A percentile compares a stretch with the other conserved stretches of the same genome.
Conservation (phyloP, 2,329 filamentous ascomycete species). For the Pestalotiopsis sp. region DNA sequence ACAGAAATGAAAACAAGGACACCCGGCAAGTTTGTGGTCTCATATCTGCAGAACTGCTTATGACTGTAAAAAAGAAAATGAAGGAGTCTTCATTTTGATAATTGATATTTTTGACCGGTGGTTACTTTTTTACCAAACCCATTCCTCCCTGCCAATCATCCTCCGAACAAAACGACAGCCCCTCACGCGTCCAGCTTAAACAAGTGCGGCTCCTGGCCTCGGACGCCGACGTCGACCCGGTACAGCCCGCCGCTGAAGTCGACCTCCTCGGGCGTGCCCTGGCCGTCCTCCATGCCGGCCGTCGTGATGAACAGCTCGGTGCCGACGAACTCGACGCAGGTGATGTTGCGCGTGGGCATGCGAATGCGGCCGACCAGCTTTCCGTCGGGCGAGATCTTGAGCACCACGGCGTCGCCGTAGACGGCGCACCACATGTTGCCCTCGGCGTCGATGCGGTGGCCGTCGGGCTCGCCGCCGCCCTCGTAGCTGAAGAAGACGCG, state of each 20-base stretch:
- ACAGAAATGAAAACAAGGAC: neutral
- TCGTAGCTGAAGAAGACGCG: conserved; percentile 74
- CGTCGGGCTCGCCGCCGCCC: conserved; percentile 73
- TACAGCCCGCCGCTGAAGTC: conserved; percentile 73
- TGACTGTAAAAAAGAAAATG: neutral
- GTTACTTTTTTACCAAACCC: neutral
- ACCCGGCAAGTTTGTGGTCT: neutral
- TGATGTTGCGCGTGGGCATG: conserved; percentile 78
- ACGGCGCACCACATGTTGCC: conserved; percentile 89
- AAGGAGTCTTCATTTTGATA: neutral
- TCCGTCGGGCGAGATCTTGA: conserved; percentile 73
- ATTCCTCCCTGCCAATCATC: neutral
- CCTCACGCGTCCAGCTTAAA: conserved; percentile 53
- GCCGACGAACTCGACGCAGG: conserved; percentile 80
- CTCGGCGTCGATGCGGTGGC: conserved; percentile 80
- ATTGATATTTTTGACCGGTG: neutral
- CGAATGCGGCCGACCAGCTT: conserved; percentile 73
- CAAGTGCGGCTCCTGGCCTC: conserved; percentile 64
- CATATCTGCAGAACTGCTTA: neutral
- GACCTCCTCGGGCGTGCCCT: conserved; percentile 64
- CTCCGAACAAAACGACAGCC: neutral
- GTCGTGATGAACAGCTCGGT: conserved; percentile 78
- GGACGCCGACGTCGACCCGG: conserved; percentile 74
- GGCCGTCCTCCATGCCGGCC: conserved; percentile 66
- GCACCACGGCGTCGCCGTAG: conserved; percentile 76